Conservation (phyloP, 2,329 filamentous ascomycete genomes). For the Colletotrichum sp. region DNA sequence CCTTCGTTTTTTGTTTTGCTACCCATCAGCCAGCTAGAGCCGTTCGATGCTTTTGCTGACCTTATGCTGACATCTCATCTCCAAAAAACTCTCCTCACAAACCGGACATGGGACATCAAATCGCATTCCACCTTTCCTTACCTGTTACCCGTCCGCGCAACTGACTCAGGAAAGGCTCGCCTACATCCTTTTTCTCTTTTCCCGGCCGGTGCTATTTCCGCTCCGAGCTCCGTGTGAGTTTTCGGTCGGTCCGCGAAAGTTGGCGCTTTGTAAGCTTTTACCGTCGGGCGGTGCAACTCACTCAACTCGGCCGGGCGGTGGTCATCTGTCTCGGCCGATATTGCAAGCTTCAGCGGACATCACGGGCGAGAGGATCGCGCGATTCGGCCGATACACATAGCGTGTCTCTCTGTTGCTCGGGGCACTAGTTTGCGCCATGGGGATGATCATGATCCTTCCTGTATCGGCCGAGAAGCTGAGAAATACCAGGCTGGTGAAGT, state of each 20-base stretch:
- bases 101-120: background rate
- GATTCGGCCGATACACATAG: background rate
- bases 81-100: background rate
- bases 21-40: background rate
- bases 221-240: background rate
- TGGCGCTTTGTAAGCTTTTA: background rate
- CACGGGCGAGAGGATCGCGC: background rate
- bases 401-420: background rate
- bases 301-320: background rate
- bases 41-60: background rate
- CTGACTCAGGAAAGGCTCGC: background rate
- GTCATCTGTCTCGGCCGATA: background rate
- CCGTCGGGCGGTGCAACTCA: background rate
- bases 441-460: background rate
- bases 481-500: background rate
- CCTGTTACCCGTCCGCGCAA: too few relatives aligned
- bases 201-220: background rate
- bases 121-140: background rate
- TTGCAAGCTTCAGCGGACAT: background rate
- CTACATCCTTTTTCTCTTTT: background rate
- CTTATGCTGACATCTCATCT: background rate
- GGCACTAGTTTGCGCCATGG: background rate
- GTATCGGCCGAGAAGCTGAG: background rate
- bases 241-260: background rate
- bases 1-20: background rate